Evolutionary conservation across 257 asterid species (phyloP), one percentile per base, ranked within the genome.

Genomic region (Solanum etuberosum): DNA sequence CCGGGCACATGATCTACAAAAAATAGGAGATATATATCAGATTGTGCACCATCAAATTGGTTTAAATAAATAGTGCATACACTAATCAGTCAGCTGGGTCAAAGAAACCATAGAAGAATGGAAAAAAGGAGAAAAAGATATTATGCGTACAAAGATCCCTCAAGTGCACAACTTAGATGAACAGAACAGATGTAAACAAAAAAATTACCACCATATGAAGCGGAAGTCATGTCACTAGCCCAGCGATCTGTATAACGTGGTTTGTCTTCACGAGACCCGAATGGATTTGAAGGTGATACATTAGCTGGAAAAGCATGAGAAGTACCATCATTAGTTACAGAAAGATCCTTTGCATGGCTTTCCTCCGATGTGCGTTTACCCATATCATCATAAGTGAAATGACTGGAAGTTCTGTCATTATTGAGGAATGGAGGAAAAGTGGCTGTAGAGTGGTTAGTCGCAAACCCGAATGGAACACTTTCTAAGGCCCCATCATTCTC

Each of bases 191-290:
- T 43, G 51, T 71, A 86, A 86, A 65, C 63, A 88, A 63, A 83
- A 83, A 43, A 51, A 40, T 88, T 93, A 95, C 98, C 98, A 92
- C 86, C 92, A 87, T 86, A 91, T 43, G 93, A 89, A 85, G 96
- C 88, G 77, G 90, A 87, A 23, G 89, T 70, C 32, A 86, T 81
- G 87, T 84, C 88, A 89, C 88, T 92, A 87, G 81, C 89, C 86
- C 88, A 85, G 54, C 35, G 91, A 34, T 91, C 89, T 59, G 87
- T 80, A 90, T 89, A 90, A 88, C 82, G 88, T 48, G 91, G 86
- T 86, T 87, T 92, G 84, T 91, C 92, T 72, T 86, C 90, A 43
- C 86, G 83, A 86, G 89, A 54, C 40, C 82, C 88, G 63, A 89
- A 89, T 83, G 92, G 91, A 87, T 85, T 90, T 83, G 88, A 89